Evolutionary conservation across 305 asterid genomes (phyloP).

Genomic region (Solanum chacoense): DNA sequence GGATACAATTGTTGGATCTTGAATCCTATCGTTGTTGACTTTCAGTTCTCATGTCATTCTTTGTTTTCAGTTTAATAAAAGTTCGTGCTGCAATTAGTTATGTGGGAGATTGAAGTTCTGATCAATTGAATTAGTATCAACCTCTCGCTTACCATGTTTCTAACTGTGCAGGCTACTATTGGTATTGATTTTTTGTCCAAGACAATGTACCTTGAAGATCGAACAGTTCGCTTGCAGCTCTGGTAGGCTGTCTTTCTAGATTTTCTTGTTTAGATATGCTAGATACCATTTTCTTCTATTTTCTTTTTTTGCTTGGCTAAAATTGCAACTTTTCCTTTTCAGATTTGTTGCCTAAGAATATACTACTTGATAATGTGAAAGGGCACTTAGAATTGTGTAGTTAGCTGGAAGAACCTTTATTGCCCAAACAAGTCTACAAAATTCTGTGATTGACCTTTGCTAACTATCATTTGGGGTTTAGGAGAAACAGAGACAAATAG

Average conservation of each 20-base stretch:
- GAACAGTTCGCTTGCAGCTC: conserved; percentile 63
- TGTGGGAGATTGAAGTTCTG: not conserved
- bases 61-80: not conserved
- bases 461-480: not conserved
- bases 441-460: not conserved
- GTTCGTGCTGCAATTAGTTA: not conserved
- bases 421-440: not conserved
- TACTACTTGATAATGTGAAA: not conserved
- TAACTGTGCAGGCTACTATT: conserved; percentile 51
- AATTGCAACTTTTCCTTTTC: not conserved
- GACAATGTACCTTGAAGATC: conserved; percentile 76
- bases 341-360: not conserved
- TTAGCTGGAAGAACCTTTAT: not conserved
- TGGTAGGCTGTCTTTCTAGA: conserved; percentile 22
- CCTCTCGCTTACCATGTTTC: not conserved
- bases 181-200: conserved; percentile 65
- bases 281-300: not conserved
- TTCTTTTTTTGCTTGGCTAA: not conserved
- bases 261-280: not conserved
- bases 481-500: not conserved
- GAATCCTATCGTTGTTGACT: not conserved
- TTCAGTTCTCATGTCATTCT: not conserved
- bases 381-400: not conserved
- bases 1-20: not conserved
- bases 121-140: not conserved